A percentile compares a stretch with the other conserved stretches of the same genome.
Evolutionary conservation across 257 asterid species (phyloP).

Genomic region (Ocimum tenuiflorum): DNA sequence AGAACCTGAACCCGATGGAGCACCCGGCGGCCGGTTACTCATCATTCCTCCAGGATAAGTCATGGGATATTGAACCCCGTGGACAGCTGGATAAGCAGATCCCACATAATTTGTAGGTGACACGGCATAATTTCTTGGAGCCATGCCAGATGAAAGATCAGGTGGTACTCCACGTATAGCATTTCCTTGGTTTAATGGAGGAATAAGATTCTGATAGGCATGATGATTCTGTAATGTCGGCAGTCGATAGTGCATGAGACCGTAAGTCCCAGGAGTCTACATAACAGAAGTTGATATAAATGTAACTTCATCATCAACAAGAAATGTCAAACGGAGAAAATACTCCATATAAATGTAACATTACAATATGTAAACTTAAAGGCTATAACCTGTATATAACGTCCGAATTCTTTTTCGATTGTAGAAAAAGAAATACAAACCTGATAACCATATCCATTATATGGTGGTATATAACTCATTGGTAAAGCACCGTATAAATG

Average conservation of each 20-base stretch:
- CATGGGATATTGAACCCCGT: slow-evolving; percentile 67
- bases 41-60: slow-evolving; percentile 57
- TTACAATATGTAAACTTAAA: too few relatives aligned
- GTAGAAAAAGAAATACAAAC: slow-evolving; percentile 44
- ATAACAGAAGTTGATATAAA: slow-evolving; percentile 35
- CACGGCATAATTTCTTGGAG: slow-evolving; percentile 59
- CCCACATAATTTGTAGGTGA: slow-evolving; percentile 55
- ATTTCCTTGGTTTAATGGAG: slow-evolving; percentile 63
- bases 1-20: slow-evolving; percentile 54
- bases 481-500: slow-evolving; percentile 76
- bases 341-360: slow-evolving; percentile 8
- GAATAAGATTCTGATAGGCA: slow-evolving; percentile 47
- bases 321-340: slow-evolving; percentile 15
- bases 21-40: slow-evolving; percentile 40
- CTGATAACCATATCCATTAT: slow-evolving; percentile 95
- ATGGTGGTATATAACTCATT: slow-evolving; percentile 77
- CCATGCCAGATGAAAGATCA: slow-evolving; percentile 57
- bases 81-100: slow-evolving; percentile 52
- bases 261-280: slow-evolving; percentile 82
- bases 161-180: slow-evolving; percentile 54
- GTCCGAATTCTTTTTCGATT: background rate
- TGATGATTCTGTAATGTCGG: slow-evolving; percentile 71
- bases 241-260: slow-evolving; percentile 79
- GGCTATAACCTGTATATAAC: too few relatives aligned
- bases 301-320: slow-evolving; percentile 23